Conservation (phyloP, 345 rosid species). For the Eucalyptus lansdowneana region DNA sequence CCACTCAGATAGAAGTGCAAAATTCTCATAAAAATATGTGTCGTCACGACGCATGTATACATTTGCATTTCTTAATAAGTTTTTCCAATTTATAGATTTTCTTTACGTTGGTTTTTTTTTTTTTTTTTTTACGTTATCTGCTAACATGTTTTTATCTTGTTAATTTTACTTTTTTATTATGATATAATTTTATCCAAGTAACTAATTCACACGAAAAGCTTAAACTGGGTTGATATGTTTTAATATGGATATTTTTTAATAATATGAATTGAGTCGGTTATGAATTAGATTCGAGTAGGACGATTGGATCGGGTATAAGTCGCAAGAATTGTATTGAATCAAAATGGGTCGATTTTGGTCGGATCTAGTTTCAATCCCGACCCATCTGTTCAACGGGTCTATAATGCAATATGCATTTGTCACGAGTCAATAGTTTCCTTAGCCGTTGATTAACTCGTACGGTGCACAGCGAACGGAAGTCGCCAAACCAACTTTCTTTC, state of each 20-base stretch:
- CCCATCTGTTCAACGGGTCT: fast-evolving
- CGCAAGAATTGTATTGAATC: not conserved
- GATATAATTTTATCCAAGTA: not conserved
- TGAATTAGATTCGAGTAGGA: too few relatives aligned
- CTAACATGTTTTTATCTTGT: not conserved
- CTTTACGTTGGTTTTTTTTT: too few relatives aligned
- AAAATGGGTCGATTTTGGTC: not conserved
- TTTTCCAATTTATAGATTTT: not conserved
- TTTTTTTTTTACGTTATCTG: not conserved
- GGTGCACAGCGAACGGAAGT: fast-evolving
- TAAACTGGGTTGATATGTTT: fast-evolving
- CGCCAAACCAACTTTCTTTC: fast-evolving
- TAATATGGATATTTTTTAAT: not conserved
- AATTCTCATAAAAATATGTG: not conserved
- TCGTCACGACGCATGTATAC: not conserved
- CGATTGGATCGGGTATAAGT: too few relatives aligned
- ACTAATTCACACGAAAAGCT: not conserved
- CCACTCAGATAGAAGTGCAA: not conserved
- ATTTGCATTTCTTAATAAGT: not conserved
- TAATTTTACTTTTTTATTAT: not conserved
- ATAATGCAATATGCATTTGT: not conserved
- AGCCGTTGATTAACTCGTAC: fast-evolving
- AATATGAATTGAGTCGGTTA: not conserved
- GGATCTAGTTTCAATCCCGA: not conserved
- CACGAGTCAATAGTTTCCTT: too few relatives aligned